A percentile compares a stretch with the other conserved stretches of the same genome.
phyloP scores from a whole-genome alignment of 805 yeast genomes.

The Candida methanosorbosa region DNA sequence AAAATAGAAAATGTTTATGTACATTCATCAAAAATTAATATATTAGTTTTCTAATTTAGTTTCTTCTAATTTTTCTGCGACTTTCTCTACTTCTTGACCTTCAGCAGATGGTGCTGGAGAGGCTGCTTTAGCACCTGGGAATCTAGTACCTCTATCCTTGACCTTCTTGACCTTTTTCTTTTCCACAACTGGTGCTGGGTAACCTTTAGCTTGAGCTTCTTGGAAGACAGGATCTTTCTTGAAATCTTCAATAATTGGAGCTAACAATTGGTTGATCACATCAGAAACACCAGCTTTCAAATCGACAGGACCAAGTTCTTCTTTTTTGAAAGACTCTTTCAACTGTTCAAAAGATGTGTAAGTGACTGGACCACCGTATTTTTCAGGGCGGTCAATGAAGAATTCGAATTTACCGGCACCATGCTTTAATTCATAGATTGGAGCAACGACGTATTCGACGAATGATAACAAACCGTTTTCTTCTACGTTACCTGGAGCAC shows the following conservation, averaged over 20 bases:
- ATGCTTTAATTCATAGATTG: conserved; percentile 70
- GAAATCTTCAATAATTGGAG: conserved; percentile 73
- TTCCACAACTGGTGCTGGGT: conserved; percentile 63
- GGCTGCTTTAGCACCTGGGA: conserved; percentile 56
- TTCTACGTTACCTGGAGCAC: conserved; percentile 90
- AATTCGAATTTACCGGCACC: conserved; percentile 56
- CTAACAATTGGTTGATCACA: conserved; percentile 70
- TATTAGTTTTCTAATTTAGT: conserved; percentile 22
- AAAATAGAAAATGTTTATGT: background rate
- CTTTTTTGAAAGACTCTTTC: conserved; percentile 62
- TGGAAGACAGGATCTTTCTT: conserved; percentile 59
- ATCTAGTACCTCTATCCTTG: conserved; percentile 83
- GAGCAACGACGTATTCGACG: conserved; percentile 74
- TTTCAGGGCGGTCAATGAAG: conserved; percentile 83
- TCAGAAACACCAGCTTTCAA: conserved; percentile 88
- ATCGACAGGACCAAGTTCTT: conserved; percentile 84
- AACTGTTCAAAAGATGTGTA: conserved; percentile 61
- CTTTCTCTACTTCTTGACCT: conserved; percentile 17
- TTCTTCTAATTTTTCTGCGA: conserved; percentile 29
- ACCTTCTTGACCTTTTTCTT: conserved; percentile 63
- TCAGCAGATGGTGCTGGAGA: conserved; percentile 6
- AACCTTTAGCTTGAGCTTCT: conserved; percentile 69
- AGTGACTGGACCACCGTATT: conserved; percentile 89
- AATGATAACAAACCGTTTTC: conserved; percentile 89
- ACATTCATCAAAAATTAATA: background rate